Evolutionary conservation across 1,284 basidiomycete genomes (phyloP).

Genomic region (Thelephora terrestris): DNA sequence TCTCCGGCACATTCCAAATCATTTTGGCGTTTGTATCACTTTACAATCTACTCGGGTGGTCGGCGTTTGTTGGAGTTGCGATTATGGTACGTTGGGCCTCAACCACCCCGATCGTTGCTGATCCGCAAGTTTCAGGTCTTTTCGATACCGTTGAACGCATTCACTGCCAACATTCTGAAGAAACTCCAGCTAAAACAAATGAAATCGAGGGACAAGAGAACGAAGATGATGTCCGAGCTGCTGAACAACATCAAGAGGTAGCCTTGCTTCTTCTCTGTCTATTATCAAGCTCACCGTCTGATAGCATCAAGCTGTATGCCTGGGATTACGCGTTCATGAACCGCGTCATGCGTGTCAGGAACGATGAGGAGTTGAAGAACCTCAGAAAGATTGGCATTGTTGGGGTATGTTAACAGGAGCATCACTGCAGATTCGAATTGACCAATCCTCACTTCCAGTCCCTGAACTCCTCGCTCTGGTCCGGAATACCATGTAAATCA

Average conservation of each 20-base stretch:
- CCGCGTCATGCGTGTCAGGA: constrained; percentile 68
- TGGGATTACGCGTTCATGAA: constrained; percentile 86
- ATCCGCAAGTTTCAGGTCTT: constrained; percentile 29
- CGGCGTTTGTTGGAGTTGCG: constrained; percentile 84
- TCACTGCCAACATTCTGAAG: constrained; percentile 70
- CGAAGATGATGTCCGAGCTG: constrained; percentile 72
- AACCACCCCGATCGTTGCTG: background rate
- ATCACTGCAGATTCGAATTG: background rate
- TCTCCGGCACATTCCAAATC: constrained; percentile 74
- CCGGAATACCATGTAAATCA: constrained; percentile 45
- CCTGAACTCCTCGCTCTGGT: constrained; percentile 53
- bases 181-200: constrained; percentile 80
- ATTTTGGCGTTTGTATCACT: constrained; percentile 83
- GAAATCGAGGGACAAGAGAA: constrained; percentile 79
- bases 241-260: constrained; percentile 85
- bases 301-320: constrained; percentile 69
- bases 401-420: constrained; percentile 33
- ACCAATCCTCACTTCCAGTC: constrained; percentile 27
- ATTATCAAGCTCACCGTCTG: background rate
- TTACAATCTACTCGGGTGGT: constrained; percentile 85
- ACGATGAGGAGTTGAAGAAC: constrained; percentile 77
- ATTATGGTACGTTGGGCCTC: constrained; percentile 52
- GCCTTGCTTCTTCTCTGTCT: background rate
- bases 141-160: constrained; percentile 72
- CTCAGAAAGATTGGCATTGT: constrained; percentile 73